These are phyloP conservation scores for Eremomyces bilateralis DNA, from an alignment of 495 filamentous ascomycete genomes.

Conservation along the genomic window DNA sequence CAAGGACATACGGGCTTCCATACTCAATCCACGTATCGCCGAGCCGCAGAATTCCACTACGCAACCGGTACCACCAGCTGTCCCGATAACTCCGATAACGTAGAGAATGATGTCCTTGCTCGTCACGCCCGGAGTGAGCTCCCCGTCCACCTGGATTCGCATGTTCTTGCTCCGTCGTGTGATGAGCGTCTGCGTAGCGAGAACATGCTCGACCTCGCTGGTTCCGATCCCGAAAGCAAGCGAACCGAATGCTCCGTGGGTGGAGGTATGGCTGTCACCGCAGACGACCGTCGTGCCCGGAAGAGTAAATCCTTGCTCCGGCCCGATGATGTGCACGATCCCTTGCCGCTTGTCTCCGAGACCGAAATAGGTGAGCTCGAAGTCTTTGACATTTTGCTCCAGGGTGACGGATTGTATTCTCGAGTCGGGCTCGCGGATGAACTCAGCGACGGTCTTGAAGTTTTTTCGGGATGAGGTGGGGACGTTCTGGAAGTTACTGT, in stretches of 20 bases:
- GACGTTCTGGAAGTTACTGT: conserved; percentile 41
- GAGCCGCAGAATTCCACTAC: conserved; percentile 96
- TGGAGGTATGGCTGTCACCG: conserved; percentile 93
- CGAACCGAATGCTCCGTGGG: conserved; percentile 89
- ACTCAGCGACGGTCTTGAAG: conserved; percentile 64
- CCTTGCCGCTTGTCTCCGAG: conserved; percentile 91
- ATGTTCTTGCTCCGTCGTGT: conserved; percentile 95
- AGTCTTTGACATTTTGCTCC: conserved; percentile 92
- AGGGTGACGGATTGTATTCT: conserved; percentile 83
- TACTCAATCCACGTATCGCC: conserved; percentile 70
- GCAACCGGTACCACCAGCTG: conserved; percentile 79
- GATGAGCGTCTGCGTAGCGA: conserved; percentile 88
- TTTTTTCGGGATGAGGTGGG: conserved; percentile 74
- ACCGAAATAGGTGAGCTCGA: conserved; percentile 92
- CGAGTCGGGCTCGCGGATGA: conserved; percentile 87
- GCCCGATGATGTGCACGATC: conserved; percentile 97
- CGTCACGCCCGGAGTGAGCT: conserved; percentile 76
- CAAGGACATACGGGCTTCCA: conserved; percentile 97
- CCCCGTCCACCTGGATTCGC: conserved; percentile 83
- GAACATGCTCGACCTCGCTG: conserved; percentile 93
- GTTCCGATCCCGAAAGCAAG: conserved; percentile 96
- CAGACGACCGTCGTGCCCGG: conserved; percentile 95
- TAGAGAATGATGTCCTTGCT: conserved; percentile 93
- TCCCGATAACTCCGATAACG: conserved; percentile 84
- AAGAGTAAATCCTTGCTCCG: conserved; percentile 96